Evolutionary conservation across 2,329 filamentous ascomycete genomes (phyloP).

Genomic region (Penicillium sp.): DNA sequence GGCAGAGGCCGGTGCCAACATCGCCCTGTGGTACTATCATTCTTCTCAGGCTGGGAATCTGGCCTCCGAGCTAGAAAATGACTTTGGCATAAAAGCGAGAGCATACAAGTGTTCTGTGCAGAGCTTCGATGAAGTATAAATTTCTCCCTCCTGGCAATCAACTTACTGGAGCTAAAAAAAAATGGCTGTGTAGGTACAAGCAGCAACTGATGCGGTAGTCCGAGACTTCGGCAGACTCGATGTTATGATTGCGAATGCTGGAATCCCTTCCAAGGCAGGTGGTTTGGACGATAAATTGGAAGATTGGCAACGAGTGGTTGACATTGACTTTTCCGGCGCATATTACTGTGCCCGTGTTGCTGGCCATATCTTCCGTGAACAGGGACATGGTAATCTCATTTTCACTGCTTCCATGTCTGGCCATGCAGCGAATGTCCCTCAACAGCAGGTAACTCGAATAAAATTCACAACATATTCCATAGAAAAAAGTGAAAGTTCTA

Average conservation of each 20-base stretch:
- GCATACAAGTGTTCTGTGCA: slow-evolving; percentile 45
- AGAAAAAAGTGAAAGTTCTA: not conserved
- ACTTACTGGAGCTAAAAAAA: slow-evolving; percentile 28
- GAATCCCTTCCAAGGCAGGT: slow-evolving; percentile 62
- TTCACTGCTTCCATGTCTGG: slow-evolving; percentile 71
- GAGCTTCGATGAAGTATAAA: slow-evolving; percentile 33
- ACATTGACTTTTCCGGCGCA: slow-evolving; percentile 61
- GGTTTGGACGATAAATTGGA: slow-evolving; percentile 18
- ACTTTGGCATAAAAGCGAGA: slow-evolving; percentile 37
- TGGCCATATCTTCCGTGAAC: slow-evolving; percentile 66
- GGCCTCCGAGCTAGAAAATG: slow-evolving; percentile 26
- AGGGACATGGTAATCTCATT: slow-evolving; percentile 48
- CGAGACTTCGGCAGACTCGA: slow-evolving; percentile 71
- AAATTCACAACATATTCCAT: not conserved
- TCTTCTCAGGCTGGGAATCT: slow-evolving; percentile 33
- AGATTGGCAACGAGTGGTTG: slow-evolving; percentile 22
- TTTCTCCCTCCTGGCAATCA: no score
- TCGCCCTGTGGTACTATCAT: slow-evolving; percentile 42
- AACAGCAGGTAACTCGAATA: slow-evolving; percentile 56
- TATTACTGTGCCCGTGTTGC: slow-evolving; percentile 73
- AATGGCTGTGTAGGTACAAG: slow-evolving; percentile 26
- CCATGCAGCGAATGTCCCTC: slow-evolving; percentile 68
- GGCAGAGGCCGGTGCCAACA: slow-evolving; percentile 48
- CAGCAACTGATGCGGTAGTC: slow-evolving; percentile 34
- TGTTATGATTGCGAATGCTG: slow-evolving; percentile 74